Evolutionary conservation across 1,284 basidiomycete species (phyloP), one percentile per base, ranked within the genome.

Genomic region (Microbotryum violaceum): DNA sequence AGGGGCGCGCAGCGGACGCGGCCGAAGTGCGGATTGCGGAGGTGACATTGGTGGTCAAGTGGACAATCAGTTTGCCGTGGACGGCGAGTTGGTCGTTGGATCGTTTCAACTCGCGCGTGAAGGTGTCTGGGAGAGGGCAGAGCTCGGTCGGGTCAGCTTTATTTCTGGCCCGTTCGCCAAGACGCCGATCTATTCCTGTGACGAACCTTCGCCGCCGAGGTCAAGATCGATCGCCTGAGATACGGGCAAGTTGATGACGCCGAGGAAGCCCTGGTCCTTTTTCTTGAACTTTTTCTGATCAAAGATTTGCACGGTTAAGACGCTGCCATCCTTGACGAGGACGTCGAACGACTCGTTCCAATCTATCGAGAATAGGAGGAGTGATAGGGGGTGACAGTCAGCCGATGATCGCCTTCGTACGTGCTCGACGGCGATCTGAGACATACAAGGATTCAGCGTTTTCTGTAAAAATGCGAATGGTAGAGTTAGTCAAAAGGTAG

Each of bases 211-310:
- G 18, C 89, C 89, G 58, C 88, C 91, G 20, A 91, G 77, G 66
- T 91, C 88, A 47, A 94, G 80, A 75, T 94, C 91, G 56, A 96
- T 79, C n/a, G 88, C 86, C 75, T 92, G 88, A 67, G 86, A 84
- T 63, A 96, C 89, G 67, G 85, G 83, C 71, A 97, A 83, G 74
- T 94, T 94, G 73, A 96, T 91, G 31, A 93, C 91, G 57, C 91
- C 91, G 53, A 97, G 80, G 77, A 96, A 96, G 6, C 91, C 91
- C 74, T 96, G 91, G 76, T 96, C 91, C 76, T 86, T 86, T 77
- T 89, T 82, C 80, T 94, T 96, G 79, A 96, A 96, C 78, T 94
- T 96, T 76, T 90, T 86, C 78, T 96, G 92, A 77, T 97, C 92
- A 71, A 96, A 96, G 72, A 96, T 91, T 77, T 97, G 92, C 4